Evolutionary conservation across 2,329 filamentous ascomycete genomes (phyloP).

Genomic region (Aspergillus tamarii): DNA sequence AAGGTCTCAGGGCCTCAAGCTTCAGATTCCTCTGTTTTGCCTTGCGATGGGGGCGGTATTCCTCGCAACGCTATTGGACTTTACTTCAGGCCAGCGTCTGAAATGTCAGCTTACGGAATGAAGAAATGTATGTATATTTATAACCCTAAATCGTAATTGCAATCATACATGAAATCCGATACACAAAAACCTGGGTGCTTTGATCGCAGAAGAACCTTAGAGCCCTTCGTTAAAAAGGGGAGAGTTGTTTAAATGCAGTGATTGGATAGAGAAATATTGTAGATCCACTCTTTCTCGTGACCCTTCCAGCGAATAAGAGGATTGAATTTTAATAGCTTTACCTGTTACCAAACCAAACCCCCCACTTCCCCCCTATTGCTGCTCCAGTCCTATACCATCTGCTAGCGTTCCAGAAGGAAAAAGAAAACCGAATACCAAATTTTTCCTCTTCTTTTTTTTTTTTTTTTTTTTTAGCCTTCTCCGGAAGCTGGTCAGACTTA

Average conservation of each 20-base stretch:
- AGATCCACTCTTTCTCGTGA: conserved; percentile 12
- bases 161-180: not conserved
- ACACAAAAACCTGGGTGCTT: conserved; percentile 6
- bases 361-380: conserved; percentile 18
- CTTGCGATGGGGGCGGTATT: not conserved
- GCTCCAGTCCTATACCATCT: conserved; percentile 7
- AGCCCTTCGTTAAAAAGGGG: conserved; percentile 20
- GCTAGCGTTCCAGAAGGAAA: conserved; percentile 23
- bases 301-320: conserved; percentile 9
- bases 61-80: not conserved
- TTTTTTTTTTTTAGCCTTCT: not conserved
- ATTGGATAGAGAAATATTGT: conserved; percentile 11
- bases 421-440: conserved; percentile 2
- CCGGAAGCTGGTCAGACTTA: not conserved
- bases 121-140: not conserved
- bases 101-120: not conserved
- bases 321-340: not conserved
- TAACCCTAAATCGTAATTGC: not conserved
- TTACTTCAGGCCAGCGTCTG: not conserved
- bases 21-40: not conserved
- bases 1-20: not conserved
- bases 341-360: conserved; percentile 11
- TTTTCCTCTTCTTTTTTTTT: conserved; percentile 8
- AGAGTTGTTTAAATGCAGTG: not conserved
- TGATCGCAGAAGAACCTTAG: conserved; percentile 8